These are phyloP conservation scores for Hericium alpestre DNA, from an alignment of 768 basidiomycete genomes.

Conservation along the genomic window DNA sequence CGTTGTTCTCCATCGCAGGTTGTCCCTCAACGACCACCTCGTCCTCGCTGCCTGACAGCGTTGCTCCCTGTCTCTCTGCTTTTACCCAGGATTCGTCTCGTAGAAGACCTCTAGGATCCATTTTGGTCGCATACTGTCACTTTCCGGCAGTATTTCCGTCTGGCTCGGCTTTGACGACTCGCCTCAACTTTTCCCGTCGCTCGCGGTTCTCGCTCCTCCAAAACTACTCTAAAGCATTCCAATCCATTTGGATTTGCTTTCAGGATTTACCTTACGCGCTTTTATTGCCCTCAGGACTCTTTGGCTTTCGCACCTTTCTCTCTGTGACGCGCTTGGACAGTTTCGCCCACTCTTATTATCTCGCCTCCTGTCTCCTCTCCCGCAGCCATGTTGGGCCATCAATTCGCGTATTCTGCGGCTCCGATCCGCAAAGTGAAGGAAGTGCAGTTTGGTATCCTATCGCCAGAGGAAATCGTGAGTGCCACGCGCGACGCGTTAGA, in stretches of 20 bases:
- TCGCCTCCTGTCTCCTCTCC: constrained; percentile 2
- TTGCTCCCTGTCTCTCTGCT: not conserved
- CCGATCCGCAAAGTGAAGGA: constrained; percentile 94
- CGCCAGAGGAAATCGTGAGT: constrained; percentile 96
- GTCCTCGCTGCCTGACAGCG: constrained; percentile 6
- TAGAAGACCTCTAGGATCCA: constrained; percentile 2
- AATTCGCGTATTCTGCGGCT: constrained; percentile 86
- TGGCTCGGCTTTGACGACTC: not conserved
- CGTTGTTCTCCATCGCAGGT: constrained; percentile 1
- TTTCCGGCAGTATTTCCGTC: not conserved
- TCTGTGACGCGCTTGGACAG: no score
- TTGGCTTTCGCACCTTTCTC: not conserved
- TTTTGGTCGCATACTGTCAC: not conserved
- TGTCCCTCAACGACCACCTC: constrained; percentile 13
- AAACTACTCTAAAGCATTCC: constrained; percentile 7
- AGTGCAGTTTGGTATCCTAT: constrained; percentile 97
- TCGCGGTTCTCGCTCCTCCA: not conserved
- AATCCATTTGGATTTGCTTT: constrained; percentile 2
- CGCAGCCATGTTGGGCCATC: constrained; percentile 66
- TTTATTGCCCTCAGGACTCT: not conserved
- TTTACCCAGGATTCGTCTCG: not conserved
- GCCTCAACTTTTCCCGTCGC: constrained; percentile 1
- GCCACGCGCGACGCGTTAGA: not conserved
- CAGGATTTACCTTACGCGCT: not conserved
- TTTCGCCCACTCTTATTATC: not conserved